Base-by-base conservation (phyloP, 371 early-diverging fungal species). In the Mortierella sp. region DNA sequence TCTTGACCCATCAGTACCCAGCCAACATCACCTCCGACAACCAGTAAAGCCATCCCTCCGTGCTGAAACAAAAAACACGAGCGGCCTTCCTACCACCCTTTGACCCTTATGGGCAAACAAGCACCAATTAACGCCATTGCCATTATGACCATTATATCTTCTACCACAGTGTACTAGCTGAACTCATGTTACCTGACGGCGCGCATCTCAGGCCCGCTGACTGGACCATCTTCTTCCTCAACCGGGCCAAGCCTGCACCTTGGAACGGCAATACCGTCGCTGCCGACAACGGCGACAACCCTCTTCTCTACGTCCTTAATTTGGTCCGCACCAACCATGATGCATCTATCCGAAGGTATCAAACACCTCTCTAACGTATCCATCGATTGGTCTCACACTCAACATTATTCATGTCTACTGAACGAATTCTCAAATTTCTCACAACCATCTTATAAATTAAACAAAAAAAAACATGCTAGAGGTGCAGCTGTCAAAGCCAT, bases 181-280 rank as follows among this genome's bases (percentile, higher is more conserved):
- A 98, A 75, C 93, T 97, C 70, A 98, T 98, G 98, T 88, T 98
- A 70, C 98, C 98, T 14, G 98, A 98, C 86, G 98, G 98, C 10
- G 97, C 97, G 55, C 98, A 98, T 89, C 88, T 95, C 60, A 92
- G 98, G 54, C 93, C 95, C 55, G 96, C 96, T 81, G 98, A 98
- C 88, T 97, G 97, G 97, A 97, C 97, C n/a, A 93, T 96, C 76
- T 98, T 98, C 82, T 95, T 96, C 75, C 87, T 97, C 43, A 96
- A 96, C 89, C 96, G 95, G 78, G 90, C 90, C 75, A 94, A 92
- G 72, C 92, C 93, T 32, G 91, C 92, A 73, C 89, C 89, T 1
- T 75, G 87, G 88, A 88, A 88, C 65, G 87, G 83, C 18, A 86
- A 88, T 35, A 83, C 87, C 58, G 78, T 84, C 35, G 87, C 88